Evolutionary conservation across 768 basidiomycete species (phyloP).

Genomic region (Termitomyces heimii): DNA sequence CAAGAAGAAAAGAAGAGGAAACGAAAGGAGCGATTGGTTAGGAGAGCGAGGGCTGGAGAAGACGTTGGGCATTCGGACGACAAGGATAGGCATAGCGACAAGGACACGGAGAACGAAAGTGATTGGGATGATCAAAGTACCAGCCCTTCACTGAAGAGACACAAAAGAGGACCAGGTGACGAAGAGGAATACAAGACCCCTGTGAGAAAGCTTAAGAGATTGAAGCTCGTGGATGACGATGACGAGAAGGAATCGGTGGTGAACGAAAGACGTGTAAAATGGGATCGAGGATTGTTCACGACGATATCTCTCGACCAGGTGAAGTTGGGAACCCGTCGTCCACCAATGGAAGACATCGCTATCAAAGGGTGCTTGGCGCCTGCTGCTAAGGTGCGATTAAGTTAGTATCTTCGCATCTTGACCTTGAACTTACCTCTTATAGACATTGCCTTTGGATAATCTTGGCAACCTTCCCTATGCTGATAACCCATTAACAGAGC

Average conservation of each 20-base stretch:
- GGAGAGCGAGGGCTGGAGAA: slow-evolving; percentile 45
- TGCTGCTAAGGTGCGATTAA: slow-evolving; percentile 55
- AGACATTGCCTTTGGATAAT: slow-evolving; percentile 61
- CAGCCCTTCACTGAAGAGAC: slow-evolving; percentile 23
- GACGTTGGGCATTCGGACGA: slow-evolving; percentile 13
- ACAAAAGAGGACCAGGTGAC: slow-evolving; percentile 69
- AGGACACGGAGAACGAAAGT: slow-evolving; percentile 19
- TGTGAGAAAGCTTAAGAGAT: slow-evolving; percentile 27
- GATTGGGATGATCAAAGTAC: slow-evolving; percentile 16
- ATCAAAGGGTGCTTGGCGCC: slow-evolving; percentile 65
- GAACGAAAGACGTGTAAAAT: slow-evolving; percentile 61
- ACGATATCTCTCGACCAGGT: slow-evolving; percentile 60
- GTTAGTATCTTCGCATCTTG: neutral
- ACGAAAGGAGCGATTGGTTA: slow-evolving; percentile 53
- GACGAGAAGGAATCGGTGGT: slow-evolving; percentile 22
- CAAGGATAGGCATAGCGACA: slow-evolving; percentile 24
- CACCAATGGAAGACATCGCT: slow-evolving; percentile 32
- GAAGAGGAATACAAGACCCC: slow-evolving; percentile 79
- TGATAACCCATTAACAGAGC: slow-evolving; percentile 47
- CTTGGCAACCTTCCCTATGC: slow-evolving; percentile 66
- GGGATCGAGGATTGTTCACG: slow-evolving; percentile 66
- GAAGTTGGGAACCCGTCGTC: slow-evolving; percentile 40
- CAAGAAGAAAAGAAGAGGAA: slow-evolving; percentile 54
- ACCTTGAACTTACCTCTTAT: neutral
- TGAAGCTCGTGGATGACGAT: slow-evolving; percentile 34